Base-by-base conservation (phyloP, 169 alveolate genomes). In the Plasmodium gonderi region DNA sequence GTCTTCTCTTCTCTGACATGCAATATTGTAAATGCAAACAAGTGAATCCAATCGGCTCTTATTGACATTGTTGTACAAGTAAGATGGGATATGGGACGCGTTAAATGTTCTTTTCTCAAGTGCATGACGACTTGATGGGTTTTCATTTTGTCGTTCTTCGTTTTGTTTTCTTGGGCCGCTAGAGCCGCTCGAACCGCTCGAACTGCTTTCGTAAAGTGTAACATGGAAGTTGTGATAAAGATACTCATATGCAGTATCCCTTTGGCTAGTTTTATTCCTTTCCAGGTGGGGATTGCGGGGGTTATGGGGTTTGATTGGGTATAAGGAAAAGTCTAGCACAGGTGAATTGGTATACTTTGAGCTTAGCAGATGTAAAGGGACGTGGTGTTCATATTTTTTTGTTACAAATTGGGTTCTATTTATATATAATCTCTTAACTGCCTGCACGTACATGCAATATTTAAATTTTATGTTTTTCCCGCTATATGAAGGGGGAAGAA, bases 401-500 rank as follows among this genome's bases (percentile, higher is more conserved):
- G 91, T 81, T 12, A 44, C 14, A 81, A 68, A 65, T n/a, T 81
- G 45, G 72, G 72, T 81, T 68, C 54, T 81, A 68, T 81, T 81
- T 68, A 29, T 81, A 74, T 54, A 81, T 33, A 68, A 33, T n/a
- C 91, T 65, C n/a, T 81, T 81, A 42, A 81, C 82, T 45, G 65
- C 47, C 38, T 81, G 76, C 0, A 81, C 75, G 54, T 81, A 81
- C 42, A 81, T 5, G 54, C 20, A 81, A 68, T 81, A 81, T n/a
- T 81, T 81, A 81, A 68, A 44, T 81, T 67, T 81, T n/a, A 81
- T 26, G 26, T 45, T 26, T n/a, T 45, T 81, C 1, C 91, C 91
- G 54, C 54, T 81, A 17, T 81, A 81, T 9, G 82, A 9, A n/a
- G 91, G 91, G 29, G 91, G 91, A 4, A 81, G 31, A 51, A 81